Conservation (phyloP, 2,329 filamentous ascomycete species). For the Aspergillus sp. region DNA sequence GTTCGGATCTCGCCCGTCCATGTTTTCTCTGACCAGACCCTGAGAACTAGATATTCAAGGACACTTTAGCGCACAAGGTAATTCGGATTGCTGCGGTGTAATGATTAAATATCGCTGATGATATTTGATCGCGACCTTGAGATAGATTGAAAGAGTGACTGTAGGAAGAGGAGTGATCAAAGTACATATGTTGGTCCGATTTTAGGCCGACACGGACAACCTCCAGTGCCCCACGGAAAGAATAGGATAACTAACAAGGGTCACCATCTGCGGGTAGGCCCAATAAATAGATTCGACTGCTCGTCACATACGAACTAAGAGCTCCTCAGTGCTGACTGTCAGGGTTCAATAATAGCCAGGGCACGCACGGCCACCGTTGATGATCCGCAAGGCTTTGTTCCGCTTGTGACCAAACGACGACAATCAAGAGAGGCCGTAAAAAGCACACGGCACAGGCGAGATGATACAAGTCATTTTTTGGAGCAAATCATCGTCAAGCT, state of each 20-base stretch:
- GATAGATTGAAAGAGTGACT: neutral
- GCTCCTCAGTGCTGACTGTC: neutral
- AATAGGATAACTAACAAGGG: neutral
- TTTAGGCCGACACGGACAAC: neutral
- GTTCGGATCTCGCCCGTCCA: constrained; percentile 5
- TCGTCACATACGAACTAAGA: neutral
- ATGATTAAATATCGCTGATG: neutral
- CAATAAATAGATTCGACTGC: neutral
- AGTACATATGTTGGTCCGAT: neutral
- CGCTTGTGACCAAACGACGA: neutral
- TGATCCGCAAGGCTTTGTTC: neutral
- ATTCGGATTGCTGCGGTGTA: neutral
- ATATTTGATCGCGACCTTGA: neutral
- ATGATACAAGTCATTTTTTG: neutral
- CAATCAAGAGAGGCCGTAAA: neutral
- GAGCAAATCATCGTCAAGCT: neutral
- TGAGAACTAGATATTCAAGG: neutral
- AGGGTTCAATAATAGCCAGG: neutral
- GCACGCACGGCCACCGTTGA: neutral
- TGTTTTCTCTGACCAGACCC: neutral
- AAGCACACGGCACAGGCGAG: neutral
- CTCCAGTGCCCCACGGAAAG: neutral
- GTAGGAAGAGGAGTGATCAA: neutral
- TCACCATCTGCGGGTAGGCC: neutral
- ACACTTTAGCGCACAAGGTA: neutral